phyloP scores from a whole-genome alignment of 257 asterid species.

The Paraleonurus japonicus region DNA sequence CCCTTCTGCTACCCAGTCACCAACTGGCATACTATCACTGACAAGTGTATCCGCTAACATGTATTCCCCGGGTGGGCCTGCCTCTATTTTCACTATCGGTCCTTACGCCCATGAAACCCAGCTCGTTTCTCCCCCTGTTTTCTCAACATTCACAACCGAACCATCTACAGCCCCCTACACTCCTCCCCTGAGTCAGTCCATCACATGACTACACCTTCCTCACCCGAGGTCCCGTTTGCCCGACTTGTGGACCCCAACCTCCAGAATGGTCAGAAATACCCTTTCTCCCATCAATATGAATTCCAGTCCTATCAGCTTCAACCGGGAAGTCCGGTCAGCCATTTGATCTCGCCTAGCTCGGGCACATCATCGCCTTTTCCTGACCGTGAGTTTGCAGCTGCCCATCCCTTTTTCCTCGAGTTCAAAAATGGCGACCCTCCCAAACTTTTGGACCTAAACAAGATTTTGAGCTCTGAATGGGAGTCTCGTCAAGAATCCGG shows the following conservation, averaged over 20 bases:
- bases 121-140: conserved; percentile 90
- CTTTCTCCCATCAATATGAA: conserved; percentile 57
- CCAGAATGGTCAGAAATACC: conserved; percentile 56
- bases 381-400: conserved; percentile 52
- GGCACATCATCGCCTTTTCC: conserved; percentile 88
- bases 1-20: conserved; percentile 79
- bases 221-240: conserved; percentile 99
- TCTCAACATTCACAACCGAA: conserved; percentile 86
- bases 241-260: conserved; percentile 71
- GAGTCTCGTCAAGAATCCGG: conserved; percentile 76
- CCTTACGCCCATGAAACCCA: conserved; percentile 93
- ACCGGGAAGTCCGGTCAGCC: conserved; percentile 96
- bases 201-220: conserved; percentile 82
- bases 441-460: conserved; percentile 71
- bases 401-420: conserved; percentile 63
- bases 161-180: conserved; percentile 97
- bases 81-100: conserved; percentile 84
- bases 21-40: conserved; percentile 55
- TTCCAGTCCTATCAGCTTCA: conserved; percentile 89
- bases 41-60: conserved; percentile 60
- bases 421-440: conserved; percentile 56
- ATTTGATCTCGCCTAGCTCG: conserved; percentile 85
- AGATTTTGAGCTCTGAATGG: conserved; percentile 60
- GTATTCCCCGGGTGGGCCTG: conserved; percentile 84
- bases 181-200: conserved; percentile 87